These are phyloP conservation scores for Amoebophrya sp. DNA, from an alignment of 169 alveolate genomes.

Conservation along the genomic window DNA sequence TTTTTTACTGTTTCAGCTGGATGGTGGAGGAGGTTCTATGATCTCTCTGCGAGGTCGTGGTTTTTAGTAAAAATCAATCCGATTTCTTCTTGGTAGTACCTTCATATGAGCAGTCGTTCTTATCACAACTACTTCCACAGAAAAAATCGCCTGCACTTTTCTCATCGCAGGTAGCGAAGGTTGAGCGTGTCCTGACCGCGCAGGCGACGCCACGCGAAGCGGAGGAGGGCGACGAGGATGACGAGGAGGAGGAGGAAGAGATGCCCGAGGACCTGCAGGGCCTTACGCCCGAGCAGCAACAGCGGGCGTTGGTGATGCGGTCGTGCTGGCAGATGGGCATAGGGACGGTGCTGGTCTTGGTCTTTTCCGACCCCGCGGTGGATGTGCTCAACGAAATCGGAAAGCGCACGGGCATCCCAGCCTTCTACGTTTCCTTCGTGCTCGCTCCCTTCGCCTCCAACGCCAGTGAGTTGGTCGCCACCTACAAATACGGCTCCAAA, in stretches of 20 bases:
- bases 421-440: constrained; percentile 47
- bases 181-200: neutral
- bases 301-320: neutral
- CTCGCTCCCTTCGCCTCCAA: constrained; percentile 46
- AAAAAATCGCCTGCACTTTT: no score
- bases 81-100: no score
- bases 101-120: no score
- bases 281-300: constrained; percentile 29
- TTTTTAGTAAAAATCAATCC: no score
- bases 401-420: constrained; percentile 34
- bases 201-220: neutral
- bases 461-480: constrained; percentile 43
- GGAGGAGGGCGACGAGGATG: constrained; percentile 21
- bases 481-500: constrained; percentile 36
- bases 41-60: no score
- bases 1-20: no score
- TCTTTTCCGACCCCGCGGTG: constrained; percentile 47
- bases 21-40: no score
- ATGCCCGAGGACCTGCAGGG: constrained; percentile 29
- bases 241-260: constrained; percentile 30
- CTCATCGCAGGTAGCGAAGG: no score
- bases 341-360: constrained; percentile 46
- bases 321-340: constrained; percentile 15
- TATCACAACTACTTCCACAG: no score
- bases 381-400: constrained; percentile 46